Evolutionary conservation across 768 basidiomycete species (phyloP).

Genomic region (Hericium erinaceus): DNA sequence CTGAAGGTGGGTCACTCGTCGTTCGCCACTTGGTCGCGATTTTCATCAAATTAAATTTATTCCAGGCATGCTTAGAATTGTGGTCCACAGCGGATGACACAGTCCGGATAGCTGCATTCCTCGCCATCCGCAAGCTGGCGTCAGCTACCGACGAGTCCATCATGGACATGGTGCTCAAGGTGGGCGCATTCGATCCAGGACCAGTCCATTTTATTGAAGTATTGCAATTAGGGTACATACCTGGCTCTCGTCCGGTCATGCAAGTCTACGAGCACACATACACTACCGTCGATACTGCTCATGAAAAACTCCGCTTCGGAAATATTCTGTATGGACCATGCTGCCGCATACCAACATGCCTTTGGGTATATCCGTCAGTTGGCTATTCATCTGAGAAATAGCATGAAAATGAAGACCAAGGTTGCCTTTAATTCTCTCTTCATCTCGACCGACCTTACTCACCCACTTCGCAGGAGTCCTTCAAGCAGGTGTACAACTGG

Average conservation of each 20-base stretch:
- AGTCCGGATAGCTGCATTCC: constrained; percentile 77
- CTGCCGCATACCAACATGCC: constrained; percentile 81
- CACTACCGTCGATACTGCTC: constrained; percentile 83
- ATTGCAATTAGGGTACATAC: constrained; percentile 64
- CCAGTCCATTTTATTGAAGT: neutral
- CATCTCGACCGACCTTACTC: neutral
- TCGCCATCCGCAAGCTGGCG: constrained; percentile 75
- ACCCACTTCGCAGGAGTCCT: constrained; percentile 56
- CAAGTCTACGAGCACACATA: constrained; percentile 79
- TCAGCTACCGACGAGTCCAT: constrained; percentile 71
- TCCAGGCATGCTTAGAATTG: constrained; percentile 68
- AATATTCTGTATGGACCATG: constrained; percentile 72
- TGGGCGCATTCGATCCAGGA: constrained; percentile 21
- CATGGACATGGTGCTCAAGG: constrained; percentile 82
- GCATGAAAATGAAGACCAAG: constrained; percentile 84
- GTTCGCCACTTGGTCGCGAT: neutral
- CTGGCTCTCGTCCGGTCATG: constrained; percentile 74
- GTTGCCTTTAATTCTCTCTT: constrained; percentile 23
- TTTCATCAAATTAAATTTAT: neutral
- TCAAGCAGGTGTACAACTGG: constrained; percentile 97
- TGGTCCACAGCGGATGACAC: constrained; percentile 81
- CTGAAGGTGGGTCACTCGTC: constrained; percentile 50
- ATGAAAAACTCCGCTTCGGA: constrained; percentile 98
- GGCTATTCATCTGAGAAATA: constrained; percentile 84
- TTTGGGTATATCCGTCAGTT: constrained; percentile 94